These are phyloP conservation scores for Silybum marianum DNA, from an alignment of 129 eudicot genomes.

Conservation along the genomic window DNA sequence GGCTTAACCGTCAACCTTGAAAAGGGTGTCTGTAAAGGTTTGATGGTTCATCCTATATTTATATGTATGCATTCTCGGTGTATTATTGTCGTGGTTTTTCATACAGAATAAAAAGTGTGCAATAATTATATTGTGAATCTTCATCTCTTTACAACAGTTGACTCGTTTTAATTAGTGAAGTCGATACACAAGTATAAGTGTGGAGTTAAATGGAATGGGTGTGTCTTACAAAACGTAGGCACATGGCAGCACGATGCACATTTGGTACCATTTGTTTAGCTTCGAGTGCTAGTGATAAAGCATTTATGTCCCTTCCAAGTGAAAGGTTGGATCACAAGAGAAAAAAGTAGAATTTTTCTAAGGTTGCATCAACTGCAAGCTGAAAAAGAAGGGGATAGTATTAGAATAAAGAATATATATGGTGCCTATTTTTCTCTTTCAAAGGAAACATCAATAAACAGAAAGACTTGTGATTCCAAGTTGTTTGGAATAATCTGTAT, in stretches of 20 bases:
- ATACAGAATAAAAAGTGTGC: too few relatives aligned
- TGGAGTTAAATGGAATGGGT: conserved; percentile 24
- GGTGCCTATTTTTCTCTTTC: too few relatives aligned
- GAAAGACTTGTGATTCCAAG: too few relatives aligned
- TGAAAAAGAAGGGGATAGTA: background rate
- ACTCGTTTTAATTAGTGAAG: background rate
- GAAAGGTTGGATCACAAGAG: background rate
- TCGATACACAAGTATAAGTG: conserved; percentile 25
- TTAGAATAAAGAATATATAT: background rate
- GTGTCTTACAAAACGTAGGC: background rate
- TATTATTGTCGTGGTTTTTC: too few relatives aligned
- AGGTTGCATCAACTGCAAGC: too few relatives aligned
- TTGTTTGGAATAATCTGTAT: too few relatives aligned
- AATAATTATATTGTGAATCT: too few relatives aligned
- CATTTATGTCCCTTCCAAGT: background rate
- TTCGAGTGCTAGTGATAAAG: background rate
- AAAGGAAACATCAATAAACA: too few relatives aligned
- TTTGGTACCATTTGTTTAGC: background rate
- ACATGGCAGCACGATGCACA: background rate
- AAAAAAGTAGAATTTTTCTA: background rate
- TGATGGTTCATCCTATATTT: too few relatives aligned
- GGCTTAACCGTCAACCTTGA: too few relatives aligned
- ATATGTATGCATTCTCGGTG: too few relatives aligned
- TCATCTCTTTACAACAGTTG: background rate
- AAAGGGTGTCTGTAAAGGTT: too few relatives aligned